These are phyloP conservation scores for Aspergillus quadrilineatus DNA, from an alignment of 2,329 filamentous ascomycete species.

Conservation along the genomic window DNA sequence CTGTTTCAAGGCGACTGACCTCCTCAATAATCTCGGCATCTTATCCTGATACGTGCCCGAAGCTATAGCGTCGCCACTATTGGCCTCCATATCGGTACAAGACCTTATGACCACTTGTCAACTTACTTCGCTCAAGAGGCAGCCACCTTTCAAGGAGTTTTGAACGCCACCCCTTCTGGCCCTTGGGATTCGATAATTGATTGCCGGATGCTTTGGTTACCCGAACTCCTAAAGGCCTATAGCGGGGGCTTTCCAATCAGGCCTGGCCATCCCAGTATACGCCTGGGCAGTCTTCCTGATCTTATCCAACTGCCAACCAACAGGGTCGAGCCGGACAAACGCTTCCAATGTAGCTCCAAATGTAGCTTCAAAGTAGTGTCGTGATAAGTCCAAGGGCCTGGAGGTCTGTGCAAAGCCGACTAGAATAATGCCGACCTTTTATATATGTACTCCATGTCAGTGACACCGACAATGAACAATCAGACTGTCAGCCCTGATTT, in stretches of 20 bases:
- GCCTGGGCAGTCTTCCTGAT: not conserved
- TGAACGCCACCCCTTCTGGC: not conserved
- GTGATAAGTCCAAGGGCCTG: not conserved
- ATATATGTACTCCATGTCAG: not conserved
- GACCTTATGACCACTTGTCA: constrained; percentile 2
- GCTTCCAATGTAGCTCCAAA: not conserved
- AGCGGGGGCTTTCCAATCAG: too few relatives aligned
- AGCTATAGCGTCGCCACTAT: constrained; percentile 13
- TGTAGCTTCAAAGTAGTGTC: not conserved
- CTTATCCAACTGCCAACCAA: not conserved
- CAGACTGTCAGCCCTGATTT: not conserved
- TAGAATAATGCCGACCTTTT: not conserved
- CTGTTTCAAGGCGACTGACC: constrained; percentile 1
- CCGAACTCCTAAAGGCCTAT: not conserved
- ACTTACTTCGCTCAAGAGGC: not conserved
- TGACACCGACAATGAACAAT: not conserved
- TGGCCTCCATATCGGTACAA: not conserved
- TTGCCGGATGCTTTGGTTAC: not conserved
- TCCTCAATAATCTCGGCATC: constrained; percentile 7
- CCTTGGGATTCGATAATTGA: not conserved
- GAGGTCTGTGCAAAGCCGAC: not conserved
- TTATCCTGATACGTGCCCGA: constrained; percentile 2
- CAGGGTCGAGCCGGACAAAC: not conserved
- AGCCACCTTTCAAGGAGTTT: not conserved
- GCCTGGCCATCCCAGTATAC: not conserved